Evolutionary conservation across 306 rosid genomes (phyloP).

Genomic region (Prunus campanulata): DNA sequence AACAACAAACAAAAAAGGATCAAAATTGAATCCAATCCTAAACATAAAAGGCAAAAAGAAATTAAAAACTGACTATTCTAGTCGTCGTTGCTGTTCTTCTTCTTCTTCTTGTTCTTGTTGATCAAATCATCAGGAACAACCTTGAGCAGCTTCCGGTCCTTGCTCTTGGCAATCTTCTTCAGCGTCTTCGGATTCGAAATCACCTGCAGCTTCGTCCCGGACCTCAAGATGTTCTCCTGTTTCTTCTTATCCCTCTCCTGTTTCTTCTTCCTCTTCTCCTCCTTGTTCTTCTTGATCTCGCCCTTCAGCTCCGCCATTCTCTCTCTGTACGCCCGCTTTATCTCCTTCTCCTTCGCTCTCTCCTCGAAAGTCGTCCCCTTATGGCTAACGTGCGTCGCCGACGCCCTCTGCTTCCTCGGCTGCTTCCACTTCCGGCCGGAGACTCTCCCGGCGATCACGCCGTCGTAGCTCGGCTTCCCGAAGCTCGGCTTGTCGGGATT

Average conservation of each 20-base stretch:
- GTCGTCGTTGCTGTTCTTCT: background rate
- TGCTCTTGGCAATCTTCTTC: conserved; percentile 75
- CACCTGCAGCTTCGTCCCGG: conserved; percentile 82
- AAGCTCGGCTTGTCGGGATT: conserved; percentile 69
- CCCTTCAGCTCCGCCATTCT: conserved; percentile 75
- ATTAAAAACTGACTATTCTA: background rate
- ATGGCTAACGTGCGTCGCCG: conserved; percentile 57
- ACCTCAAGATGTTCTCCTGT: conserved; percentile 71
- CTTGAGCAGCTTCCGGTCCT: conserved; percentile 67
- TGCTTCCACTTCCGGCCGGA: conserved; percentile 94
- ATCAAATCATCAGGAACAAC: conserved; percentile 68
- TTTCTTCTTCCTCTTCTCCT: conserved; percentile 76
- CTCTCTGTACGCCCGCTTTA: conserved; percentile 70
- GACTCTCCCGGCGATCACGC: conserved; percentile 76
- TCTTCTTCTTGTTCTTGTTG: background rate
- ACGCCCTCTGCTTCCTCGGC: conserved; percentile 52
- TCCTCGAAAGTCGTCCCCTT: conserved; percentile 65
- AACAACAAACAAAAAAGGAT: background rate
- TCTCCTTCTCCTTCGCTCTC: conserved; percentile 66
- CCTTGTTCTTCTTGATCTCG: conserved; percentile 68
- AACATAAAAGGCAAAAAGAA: background rate
- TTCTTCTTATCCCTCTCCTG: conserved; percentile 91
- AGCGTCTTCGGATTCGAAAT: conserved; percentile 78
- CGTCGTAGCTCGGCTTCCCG: conserved; percentile 75
- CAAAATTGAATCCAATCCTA: background rate